Evolutionary conservation across 805 yeast species (phyloP), one percentile per base, ranked within the genome.

Genomic region (Candida manassasensis): DNA sequence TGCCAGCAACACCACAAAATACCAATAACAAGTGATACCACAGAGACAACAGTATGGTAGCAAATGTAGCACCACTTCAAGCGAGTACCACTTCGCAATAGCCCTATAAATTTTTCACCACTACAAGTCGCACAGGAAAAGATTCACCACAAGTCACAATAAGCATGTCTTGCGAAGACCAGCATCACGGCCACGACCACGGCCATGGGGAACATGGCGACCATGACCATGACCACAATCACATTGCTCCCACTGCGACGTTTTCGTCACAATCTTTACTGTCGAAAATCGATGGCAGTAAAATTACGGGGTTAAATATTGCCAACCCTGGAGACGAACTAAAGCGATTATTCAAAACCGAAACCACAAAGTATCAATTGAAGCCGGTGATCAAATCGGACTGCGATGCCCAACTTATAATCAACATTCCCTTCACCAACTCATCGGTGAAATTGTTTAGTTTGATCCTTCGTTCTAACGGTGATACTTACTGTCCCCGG

Each of bases 371-470:
- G 47, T 77, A 74, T 41, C 56, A 65, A n/a, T 44, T 75, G 7
- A 66, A 41, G 40, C 77, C 63, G 43, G 55, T 63, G 11, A 59
- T 63, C 52, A 79, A 75, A 57, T 75, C 84, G 1, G 96, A 89
- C 53, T 78, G 84, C 2, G 97, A 90, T 50, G 76, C 81, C 39
- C 96, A 90, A 53, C 44, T 89, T 45, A 73, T 89, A 21, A 45
- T 90, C 21, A 73, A 77, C 35, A 74, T 90, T 19, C 97, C 96
- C 19, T 90, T 90, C 49, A 40, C 63, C 25, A 78, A 81, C 9
- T 84, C 83, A 1, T 63, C 73, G 16, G 87, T 84, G 27, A 85
- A 81, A 52, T 57, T 90, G 22, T 84, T 76, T 52, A 83, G 95
- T 3, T 45, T 90, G 1, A 74, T 84, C 2, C 42, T 90, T 8